Evolutionary conservation across 2,329 filamentous ascomycete species (phyloP), one percentile per base, ranked within the genome.

Genomic region (Colletotrichum destructivum): DNA sequence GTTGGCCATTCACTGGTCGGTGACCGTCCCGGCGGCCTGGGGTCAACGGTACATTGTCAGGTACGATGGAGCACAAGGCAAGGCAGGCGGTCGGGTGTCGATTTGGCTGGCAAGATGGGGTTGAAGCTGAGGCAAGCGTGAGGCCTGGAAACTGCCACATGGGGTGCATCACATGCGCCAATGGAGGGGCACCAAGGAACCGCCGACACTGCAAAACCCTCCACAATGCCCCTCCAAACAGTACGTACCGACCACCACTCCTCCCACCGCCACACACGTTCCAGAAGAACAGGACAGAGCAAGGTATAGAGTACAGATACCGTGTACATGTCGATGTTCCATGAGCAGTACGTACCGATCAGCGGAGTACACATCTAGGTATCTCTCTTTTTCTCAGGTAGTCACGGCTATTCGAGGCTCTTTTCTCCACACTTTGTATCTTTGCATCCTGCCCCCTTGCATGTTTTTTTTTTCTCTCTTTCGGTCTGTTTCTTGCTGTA

Each of bases 181-280:
- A 72, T 66, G 66, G 69, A 71, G 66, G 66, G 70, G 66, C 70
- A 72, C 69, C 69, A 71, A 71, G 69, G 59, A 69, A 60, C 64
- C 61, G 54, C 69, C 69, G 59, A 68, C 64, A 44, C 21, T 42
- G 49, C 59, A 51, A 59, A 69, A 71, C 46, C 59, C 63, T 65
- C 64, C 57, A 69, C 46, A 54, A 63, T 69, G 59, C 26, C 38
- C 31, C n/a, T 40, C 9, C 15, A 35, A 9, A 11, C 42, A 31
- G 52, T 42, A 71, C 69, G 69, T 63, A 69, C 26, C 18, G 12
- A 15, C 21, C 55, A 71, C 65, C 26, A 55, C 9, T 11, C 5
- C 11, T 35, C 8, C 9, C 2, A 35, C 31, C 31, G 31, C 31
- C 31, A 35, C 31, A 35, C 31, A 35, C 31, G 31, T 35, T 35